Conservation (phyloP, 2,329 filamentous ascomycete genomes). For the Sporothrix pseudoabietina region DNA sequence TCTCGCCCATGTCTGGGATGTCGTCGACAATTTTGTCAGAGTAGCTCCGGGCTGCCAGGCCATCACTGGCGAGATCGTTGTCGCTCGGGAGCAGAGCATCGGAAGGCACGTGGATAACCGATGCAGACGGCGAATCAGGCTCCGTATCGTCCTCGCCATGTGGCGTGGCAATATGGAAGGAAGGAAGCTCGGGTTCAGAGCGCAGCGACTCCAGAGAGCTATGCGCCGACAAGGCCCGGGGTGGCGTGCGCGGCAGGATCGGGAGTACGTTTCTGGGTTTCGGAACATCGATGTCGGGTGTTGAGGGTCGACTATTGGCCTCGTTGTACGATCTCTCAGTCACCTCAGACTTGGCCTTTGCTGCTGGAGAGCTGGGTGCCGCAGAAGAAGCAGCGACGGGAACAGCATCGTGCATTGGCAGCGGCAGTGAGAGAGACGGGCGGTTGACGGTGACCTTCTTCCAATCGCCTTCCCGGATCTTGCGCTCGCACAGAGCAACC, state of each 20-base stretch:
- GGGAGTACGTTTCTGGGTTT: not conserved
- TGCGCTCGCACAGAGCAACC: slow-evolving; percentile 75
- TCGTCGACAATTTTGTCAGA: slow-evolving; percentile 47
- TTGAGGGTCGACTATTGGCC: not conserved
- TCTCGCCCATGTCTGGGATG: slow-evolving; percentile 49
- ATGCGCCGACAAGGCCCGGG: slow-evolving; percentile 15
- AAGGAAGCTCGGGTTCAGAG: slow-evolving; percentile 41
- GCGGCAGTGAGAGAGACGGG: slow-evolving; percentile 16
- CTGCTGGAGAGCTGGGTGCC: not conserved
- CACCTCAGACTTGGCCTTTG: not conserved
- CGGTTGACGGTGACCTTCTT: slow-evolving; percentile 6
- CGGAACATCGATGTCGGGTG: not conserved
- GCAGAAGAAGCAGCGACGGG: not conserved
- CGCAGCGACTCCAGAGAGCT: slow-evolving; percentile 31
- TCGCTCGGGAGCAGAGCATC: slow-evolving; percentile 33
- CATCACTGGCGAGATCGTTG: not conserved
- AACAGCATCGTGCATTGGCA: not conserved
- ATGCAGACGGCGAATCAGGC: slow-evolving; percentile 15
- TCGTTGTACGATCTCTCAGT: not conserved
- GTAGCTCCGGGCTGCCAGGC: slow-evolving; percentile 35
- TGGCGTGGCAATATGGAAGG: slow-evolving; percentile 46
- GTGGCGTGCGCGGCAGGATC: slow-evolving; percentile 22
- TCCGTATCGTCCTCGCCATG: slow-evolving; percentile 38
- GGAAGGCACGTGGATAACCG: slow-evolving; percentile 18
- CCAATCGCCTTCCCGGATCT: slow-evolving; percentile 69